A percentile compares a stretch with the other conserved stretches of the same genome.
These are phyloP conservation scores for Lactifluus subvellereus DNA, from an alignment of 768 basidiomycete species.

Conservation along the genomic window DNA sequence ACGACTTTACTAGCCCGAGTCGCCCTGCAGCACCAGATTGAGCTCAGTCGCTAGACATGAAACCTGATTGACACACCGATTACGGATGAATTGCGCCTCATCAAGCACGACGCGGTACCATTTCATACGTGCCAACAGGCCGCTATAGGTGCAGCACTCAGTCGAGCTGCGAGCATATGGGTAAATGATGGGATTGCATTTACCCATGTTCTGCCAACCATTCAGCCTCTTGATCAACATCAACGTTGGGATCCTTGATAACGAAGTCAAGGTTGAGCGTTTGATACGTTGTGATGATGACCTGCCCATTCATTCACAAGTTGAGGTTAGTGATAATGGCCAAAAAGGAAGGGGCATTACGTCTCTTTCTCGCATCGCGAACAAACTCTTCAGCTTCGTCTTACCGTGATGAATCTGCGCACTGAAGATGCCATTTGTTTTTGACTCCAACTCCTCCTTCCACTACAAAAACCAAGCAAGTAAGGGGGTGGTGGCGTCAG, in stretches of 20 bases:
- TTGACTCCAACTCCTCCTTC: constrained; percentile 67
- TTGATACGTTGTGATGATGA: constrained; percentile 74
- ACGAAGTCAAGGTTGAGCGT: constrained; percentile 57
- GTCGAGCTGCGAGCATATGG: not conserved
- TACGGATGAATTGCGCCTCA: constrained; percentile 74
- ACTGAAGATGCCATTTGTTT: constrained; percentile 55
- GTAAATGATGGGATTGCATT: not conserved
- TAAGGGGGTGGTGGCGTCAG: not conserved
- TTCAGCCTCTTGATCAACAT: constrained; percentile 41
- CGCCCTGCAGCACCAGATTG: constrained; percentile 30
- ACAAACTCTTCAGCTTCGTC: constrained; percentile 53
- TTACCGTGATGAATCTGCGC: constrained; percentile 70
- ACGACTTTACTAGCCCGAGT: constrained; percentile 56
- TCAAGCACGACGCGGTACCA: constrained; percentile 73
- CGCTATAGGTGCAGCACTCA: constrained; percentile 30
- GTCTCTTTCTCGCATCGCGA: constrained; percentile 48
- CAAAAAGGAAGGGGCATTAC: constrained; percentile 30
- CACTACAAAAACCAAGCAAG: constrained; percentile 38
- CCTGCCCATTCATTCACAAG: constrained; percentile 32
- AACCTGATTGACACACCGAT: constrained; percentile 38
- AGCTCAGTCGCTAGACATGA: not conserved
- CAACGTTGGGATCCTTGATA: constrained; percentile 43
- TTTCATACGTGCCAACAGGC: constrained; percentile 51
- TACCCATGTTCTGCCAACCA: constrained; percentile 50
- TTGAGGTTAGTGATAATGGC: not conserved